Conservation (phyloP, 2,329 filamentous ascomycete genomes). For the Cryphonectria naterciae region DNA sequence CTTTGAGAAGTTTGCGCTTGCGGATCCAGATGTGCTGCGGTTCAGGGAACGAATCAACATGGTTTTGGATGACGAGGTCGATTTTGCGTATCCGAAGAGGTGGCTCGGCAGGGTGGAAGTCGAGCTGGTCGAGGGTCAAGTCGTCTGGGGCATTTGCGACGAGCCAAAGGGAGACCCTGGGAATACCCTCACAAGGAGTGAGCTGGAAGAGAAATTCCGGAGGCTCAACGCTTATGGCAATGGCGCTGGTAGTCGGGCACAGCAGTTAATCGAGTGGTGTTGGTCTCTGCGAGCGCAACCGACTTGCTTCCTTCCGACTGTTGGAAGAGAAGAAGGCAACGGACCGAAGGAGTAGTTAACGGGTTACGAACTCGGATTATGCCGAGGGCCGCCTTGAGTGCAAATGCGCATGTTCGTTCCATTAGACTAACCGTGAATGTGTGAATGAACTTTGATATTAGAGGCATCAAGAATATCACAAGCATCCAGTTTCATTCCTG, state of each 20-base stretch:
- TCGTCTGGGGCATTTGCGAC: slow-evolving; percentile 8
- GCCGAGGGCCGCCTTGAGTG: too few species aligned
- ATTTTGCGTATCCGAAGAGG: slow-evolving; percentile 13
- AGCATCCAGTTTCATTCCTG: too few species aligned
- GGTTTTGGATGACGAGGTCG: slow-evolving; percentile 3
- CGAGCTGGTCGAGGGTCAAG: neutral
- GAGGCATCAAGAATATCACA: too few species aligned
- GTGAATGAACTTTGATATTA: too few species aligned
- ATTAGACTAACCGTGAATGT: too few species aligned
- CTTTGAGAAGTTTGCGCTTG: slow-evolving; percentile 5
- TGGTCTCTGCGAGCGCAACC: slow-evolving; percentile 6
- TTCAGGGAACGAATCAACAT: slow-evolving; percentile 10
- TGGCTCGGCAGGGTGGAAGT: slow-evolving; percentile 12
- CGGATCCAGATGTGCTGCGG: slow-evolving; percentile 4
- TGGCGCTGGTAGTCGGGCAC: neutral
- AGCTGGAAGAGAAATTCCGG: slow-evolving; percentile 13
- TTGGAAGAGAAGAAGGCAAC: too few species aligned
- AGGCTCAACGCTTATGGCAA: slow-evolving; percentile 1
- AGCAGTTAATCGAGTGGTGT: slow-evolving; percentile 4
- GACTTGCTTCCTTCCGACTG: neutral
- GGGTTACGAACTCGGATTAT: too few species aligned
- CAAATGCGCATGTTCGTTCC: too few species aligned
- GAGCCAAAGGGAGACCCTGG: slow-evolving; percentile 17
- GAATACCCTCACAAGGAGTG: slow-evolving; percentile 1
- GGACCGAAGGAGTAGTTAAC: neutral